These are phyloP conservation scores for Boletus pseudopeckii DNA, from an alignment of 768 basidiomycete species.

Conservation along the genomic window DNA sequence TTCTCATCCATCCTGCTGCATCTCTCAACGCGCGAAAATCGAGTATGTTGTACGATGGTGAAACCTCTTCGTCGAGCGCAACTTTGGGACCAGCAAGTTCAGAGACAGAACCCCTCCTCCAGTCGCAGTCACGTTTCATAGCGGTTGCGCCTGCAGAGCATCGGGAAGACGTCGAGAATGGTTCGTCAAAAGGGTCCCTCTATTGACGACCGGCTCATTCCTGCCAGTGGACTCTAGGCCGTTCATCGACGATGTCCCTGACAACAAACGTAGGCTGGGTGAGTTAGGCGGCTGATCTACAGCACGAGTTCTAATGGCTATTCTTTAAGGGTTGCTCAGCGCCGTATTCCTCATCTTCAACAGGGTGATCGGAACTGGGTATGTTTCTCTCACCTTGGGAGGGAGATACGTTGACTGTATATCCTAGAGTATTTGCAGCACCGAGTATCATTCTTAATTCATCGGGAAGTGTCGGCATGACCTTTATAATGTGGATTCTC, in stretches of 20 bases:
- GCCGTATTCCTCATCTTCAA: slow-evolving; percentile 71
- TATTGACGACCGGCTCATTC: neutral
- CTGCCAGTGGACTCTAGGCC: slow-evolving; percentile 1
- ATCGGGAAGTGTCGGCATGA: slow-evolving; percentile 67
- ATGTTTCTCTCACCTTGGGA: neutral
- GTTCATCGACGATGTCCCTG: slow-evolving; percentile 45
- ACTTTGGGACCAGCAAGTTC: neutral
- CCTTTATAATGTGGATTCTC: slow-evolving; percentile 67
- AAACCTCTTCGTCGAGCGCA: neutral
- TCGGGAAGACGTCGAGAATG: slow-evolving; percentile 5
- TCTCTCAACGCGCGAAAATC: neutral
- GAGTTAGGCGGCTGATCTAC: slow-evolving; percentile 9
- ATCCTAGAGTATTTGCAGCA: slow-evolving; percentile 61
- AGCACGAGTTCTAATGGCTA: neutral
- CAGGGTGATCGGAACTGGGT: slow-evolving; percentile 74
- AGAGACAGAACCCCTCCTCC: slow-evolving; percentile 24
- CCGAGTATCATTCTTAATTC: slow-evolving; percentile 64
- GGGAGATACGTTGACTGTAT: slow-evolving; percentile 1
- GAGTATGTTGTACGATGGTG: slow-evolving; percentile 1
- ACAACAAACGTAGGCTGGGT: slow-evolving; percentile 51
- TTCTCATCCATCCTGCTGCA: too few relatives aligned
- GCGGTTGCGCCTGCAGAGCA: neutral
- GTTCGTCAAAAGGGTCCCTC: slow-evolving; percentile 5
- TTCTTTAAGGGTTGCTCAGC: slow-evolving; percentile 34
- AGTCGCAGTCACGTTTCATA: neutral